Evolutionary conservation across 441 rosid species (phyloP).

Genomic region (Metrosideros polymorpha): DNA sequence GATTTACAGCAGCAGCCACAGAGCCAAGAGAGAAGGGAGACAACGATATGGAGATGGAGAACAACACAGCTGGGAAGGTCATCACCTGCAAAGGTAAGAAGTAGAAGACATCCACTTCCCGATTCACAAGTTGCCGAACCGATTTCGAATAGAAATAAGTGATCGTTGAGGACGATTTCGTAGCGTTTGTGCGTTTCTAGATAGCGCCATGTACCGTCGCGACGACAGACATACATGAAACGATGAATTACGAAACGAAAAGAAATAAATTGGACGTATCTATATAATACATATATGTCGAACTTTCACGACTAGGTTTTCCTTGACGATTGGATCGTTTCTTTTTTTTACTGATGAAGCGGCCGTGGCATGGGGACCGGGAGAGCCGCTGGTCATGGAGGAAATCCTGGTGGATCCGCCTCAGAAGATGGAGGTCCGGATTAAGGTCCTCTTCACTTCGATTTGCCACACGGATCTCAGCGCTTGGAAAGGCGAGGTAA

Average conservation of each 20-base stretch:
- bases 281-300: no score
- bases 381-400: slow-evolving; percentile 21
- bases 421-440: slow-evolving; percentile 28
- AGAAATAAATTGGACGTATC: no score
- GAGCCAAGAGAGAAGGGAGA: neutral
- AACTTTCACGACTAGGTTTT: neutral
- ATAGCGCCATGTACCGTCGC: neutral
- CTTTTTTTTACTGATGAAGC: slow-evolving; percentile 1
- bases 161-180: neutral
- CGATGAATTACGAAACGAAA: neutral
- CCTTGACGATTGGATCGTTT: neutral
- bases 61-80: slow-evolving; percentile 16
- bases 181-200: neutral
- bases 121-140: neutral
- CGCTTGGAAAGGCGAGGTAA: slow-evolving; percentile 35
- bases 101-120: neutral
- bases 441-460: slow-evolving; percentile 29
- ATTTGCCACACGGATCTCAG: slow-evolving; percentile 37
- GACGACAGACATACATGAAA: no score
- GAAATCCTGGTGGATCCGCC: slow-evolving; percentile 37
- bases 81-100: slow-evolving; percentile 33
- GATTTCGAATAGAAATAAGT: neutral
- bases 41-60: neutral
- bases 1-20: neutral
- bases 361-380: slow-evolving; percentile 29